Evolutionary conservation across 2,329 filamentous ascomycete species (phyloP).

Genomic region (Huntiella abstrusa): DNA sequence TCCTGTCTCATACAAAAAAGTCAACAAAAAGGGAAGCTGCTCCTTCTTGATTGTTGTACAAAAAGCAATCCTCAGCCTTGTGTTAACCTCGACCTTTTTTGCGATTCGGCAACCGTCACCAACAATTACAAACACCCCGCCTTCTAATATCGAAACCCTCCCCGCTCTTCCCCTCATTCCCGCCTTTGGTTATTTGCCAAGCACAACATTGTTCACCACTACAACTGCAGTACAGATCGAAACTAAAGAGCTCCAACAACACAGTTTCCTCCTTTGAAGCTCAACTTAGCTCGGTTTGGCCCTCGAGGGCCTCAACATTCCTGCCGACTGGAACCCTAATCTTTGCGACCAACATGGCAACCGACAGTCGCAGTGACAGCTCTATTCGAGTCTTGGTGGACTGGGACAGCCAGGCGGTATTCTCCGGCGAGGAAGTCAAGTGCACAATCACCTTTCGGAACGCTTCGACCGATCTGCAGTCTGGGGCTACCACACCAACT

Average conservation of each 20-base stretch:
- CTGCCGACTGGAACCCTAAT: too few relatives aligned
- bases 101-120: too few relatives aligned
- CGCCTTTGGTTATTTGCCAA: neutral
- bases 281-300: too few relatives aligned
- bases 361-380: constrained; percentile 36
- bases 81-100: too few relatives aligned
- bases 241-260: too few relatives aligned
- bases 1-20: too few relatives aligned
- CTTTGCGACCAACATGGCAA: constrained; percentile 24
- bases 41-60: too few relatives aligned
- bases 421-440: constrained; percentile 87
- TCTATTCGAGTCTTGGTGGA: constrained; percentile 77
- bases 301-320: too few relatives aligned
- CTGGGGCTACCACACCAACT: constrained; percentile 9
- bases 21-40: too few relatives aligned
- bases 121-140: neutral
- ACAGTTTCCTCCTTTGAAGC: too few relatives aligned
- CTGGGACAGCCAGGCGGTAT: constrained; percentile 88
- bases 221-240: too few relatives aligned
- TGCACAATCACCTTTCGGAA: constrained; percentile 97
- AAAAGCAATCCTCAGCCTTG: too few relatives aligned
- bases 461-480: constrained; percentile 29
- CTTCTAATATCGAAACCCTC: neutral
- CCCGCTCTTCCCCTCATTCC: neutral
- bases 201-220: neutral